Conservation (phyloP, 2,329 filamentous ascomycete genomes). For the Aspergillus fischeri region DNA sequence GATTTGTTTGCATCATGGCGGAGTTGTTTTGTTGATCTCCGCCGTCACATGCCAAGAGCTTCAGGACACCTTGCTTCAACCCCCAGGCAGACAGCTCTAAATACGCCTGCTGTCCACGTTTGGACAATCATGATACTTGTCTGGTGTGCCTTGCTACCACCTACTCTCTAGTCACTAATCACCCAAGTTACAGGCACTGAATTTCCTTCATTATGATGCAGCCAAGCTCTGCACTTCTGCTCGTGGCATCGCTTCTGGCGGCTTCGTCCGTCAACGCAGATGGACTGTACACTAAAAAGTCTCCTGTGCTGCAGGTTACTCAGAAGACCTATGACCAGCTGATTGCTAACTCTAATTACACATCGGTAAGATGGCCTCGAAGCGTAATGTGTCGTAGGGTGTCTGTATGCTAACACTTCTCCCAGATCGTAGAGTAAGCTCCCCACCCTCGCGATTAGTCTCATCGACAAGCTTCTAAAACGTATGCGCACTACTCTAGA, state of each 20-base stretch:
- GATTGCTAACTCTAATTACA: conserved; percentile 85
- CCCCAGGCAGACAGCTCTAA: conserved; percentile 1
- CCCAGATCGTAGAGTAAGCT: conserved; percentile 52
- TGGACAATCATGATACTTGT: neutral
- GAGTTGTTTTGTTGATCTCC: conserved; percentile 1
- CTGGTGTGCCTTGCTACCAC: neutral
- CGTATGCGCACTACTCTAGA: conserved; percentile 48
- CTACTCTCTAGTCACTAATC: neutral
- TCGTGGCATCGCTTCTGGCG: conserved; percentile 59
- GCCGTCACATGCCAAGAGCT: conserved; percentile 35
- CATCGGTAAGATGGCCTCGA: conserved; percentile 60
- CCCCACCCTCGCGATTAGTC: conserved; percentile 7
- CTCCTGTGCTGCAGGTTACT: conserved; percentile 78
- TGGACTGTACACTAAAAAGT: conserved; percentile 78
- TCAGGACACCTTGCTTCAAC: conserved; percentile 39
- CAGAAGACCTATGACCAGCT: conserved; percentile 74
- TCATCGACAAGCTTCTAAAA: conserved; percentile 12
- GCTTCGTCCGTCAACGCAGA: conserved; percentile 63
- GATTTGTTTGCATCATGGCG: neutral
- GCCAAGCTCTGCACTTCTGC: conserved; percentile 45
- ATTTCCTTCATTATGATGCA: conserved; percentile 28
- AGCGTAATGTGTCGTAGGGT: neutral
- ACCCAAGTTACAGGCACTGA: neutral
- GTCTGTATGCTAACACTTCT: conserved; percentile 13
- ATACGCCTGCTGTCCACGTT: neutral